A percentile compares a stretch with the other conserved stretches of the same genome.
Conservation (phyloP, 305 asterid genomes). For the Fraxinus baroniana region DNA sequence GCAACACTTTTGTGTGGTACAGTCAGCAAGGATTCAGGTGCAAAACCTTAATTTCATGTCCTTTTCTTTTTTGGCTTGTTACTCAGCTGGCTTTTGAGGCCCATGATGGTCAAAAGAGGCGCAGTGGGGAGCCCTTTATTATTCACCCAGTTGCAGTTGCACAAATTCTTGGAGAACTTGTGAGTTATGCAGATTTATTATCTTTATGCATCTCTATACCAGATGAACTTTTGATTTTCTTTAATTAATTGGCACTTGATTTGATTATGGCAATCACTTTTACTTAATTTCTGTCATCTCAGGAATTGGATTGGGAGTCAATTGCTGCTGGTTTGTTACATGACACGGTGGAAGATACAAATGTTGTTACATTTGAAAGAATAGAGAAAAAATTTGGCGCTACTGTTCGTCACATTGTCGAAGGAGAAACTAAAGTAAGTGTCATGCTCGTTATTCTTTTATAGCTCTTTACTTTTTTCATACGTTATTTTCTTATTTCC, state of each 20-base stretch:
- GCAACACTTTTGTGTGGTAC: background rate
- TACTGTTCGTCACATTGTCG: slow-evolving; percentile 81
- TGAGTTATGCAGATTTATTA: slow-evolving; percentile 36
- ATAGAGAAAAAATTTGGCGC: slow-evolving; percentile 79
- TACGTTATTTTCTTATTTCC: background rate
- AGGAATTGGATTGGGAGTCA: slow-evolving; percentile 97
- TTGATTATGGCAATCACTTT: background rate
- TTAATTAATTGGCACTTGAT: slow-evolving; percentile 1
- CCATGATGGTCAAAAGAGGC: slow-evolving; percentile 94
- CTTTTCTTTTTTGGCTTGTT: slow-evolving; percentile 14
- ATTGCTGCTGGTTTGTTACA: slow-evolving; percentile 92
- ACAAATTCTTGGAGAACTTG: slow-evolving; percentile 90
- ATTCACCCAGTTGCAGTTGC: slow-evolving; percentile 97
- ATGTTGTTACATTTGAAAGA: slow-evolving; percentile 77
- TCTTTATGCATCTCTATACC: background rate
- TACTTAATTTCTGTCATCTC: slow-evolving; percentile 24
- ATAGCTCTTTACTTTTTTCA: background rate
- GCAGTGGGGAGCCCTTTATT: slow-evolving; percentile 95
- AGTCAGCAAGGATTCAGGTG: background rate
- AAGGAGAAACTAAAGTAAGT: slow-evolving; percentile 93
- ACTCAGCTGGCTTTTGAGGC: slow-evolving; percentile 88
- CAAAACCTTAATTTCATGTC: background rate
- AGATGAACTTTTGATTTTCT: background rate
- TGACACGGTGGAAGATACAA: slow-evolving; percentile 94
- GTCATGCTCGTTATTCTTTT: slow-evolving; percentile 3